Conservation (phyloP, 495 filamentous ascomycete genomes). For the Aspergillus diversus region DNA sequence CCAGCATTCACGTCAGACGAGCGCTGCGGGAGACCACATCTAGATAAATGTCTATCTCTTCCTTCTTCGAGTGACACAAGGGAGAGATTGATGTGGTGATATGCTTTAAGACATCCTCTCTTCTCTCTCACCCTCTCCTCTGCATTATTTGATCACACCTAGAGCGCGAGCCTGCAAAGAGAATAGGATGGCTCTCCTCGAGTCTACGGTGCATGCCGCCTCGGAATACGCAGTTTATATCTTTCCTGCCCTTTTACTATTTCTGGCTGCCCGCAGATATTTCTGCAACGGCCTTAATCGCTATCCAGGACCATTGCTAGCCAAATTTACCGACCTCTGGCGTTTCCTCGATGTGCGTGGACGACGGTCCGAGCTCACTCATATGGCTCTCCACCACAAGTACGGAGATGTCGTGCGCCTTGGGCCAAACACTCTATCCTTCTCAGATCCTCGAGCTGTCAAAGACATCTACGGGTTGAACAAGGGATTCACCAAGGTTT, state of each 20-base stretch:
- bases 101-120: neutral
- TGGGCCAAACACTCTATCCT: slow-evolving; percentile 65
- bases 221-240: slow-evolving; percentile 12
- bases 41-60: no score
- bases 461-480: slow-evolving; percentile 81
- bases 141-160: neutral
- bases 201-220: neutral
- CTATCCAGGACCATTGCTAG: slow-evolving; percentile 66
- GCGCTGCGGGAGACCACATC: neutral
- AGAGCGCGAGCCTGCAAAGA: no score
- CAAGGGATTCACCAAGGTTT: slow-evolving; percentile 78
- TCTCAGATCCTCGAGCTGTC: slow-evolving; percentile 67
- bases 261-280: slow-evolving; percentile 4
- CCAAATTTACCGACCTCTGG: slow-evolving; percentile 70
- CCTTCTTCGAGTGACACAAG: neutral
- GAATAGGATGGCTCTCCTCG: slow-evolving; percentile 11
- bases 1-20: neutral
- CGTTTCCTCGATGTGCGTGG: slow-evolving; percentile 67
- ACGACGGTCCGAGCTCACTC: slow-evolving; percentile 64
- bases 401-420: slow-evolving; percentile 73
- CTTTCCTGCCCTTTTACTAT: slow-evolving; percentile 1
- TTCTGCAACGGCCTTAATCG: slow-evolving; percentile 14
- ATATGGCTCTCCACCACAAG: slow-evolving; percentile 67
- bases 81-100: neutral
- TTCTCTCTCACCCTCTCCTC: neutral